Percentiles rank a stretch among this genome's conserved stretches.
Conservation (phyloP, 352 stramenopile genomes). For the Globisporangium takayamanum region DNA sequence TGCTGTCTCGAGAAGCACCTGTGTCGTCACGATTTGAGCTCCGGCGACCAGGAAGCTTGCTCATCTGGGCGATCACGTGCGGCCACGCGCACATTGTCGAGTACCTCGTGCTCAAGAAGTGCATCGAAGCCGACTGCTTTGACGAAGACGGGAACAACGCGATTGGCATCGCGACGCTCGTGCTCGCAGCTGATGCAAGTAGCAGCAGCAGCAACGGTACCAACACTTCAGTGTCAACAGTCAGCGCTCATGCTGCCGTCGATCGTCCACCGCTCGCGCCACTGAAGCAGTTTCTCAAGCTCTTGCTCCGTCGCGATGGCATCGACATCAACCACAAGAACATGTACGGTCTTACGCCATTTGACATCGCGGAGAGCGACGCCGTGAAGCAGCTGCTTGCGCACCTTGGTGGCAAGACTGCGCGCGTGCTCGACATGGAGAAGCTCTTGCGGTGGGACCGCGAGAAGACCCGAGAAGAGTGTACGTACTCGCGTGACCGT, state of each 20-base stretch:
- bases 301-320: conserved; percentile 17
- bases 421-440: conserved; percentile 35
- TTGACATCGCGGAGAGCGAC: conserved; percentile 41
- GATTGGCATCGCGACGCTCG: conserved; percentile 40
- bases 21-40: conserved; percentile 15
- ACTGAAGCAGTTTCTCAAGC: conserved; percentile 23
- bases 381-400: conserved; percentile 38
- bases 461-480: conserved; percentile 38
- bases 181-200: conserved; percentile 19
- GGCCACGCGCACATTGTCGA: conserved; percentile 33
- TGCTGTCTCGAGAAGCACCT: conserved; percentile 21
- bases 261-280: conserved; percentile 1
- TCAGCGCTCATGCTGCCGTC: too few relatives aligned
- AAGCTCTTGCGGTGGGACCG: conserved; percentile 47
- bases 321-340: conserved; percentile 74
- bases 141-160: conserved; percentile 75
- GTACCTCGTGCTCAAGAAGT: conserved; percentile 38
- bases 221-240: background rate
- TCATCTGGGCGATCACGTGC: conserved; percentile 61
- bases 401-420: conserved; percentile 33
- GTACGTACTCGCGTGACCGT: conserved; percentile 30
- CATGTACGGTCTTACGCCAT: conserved; percentile 51
- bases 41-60: conserved; percentile 36
- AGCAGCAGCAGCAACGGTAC: background rate
- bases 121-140: conserved; percentile 45